A percentile compares a stretch with the other conserved stretches of the same genome.
Evolutionary conservation across 768 basidiomycete genomes (phyloP).

Genomic region (Dioszegia aurantiaca): DNA sequence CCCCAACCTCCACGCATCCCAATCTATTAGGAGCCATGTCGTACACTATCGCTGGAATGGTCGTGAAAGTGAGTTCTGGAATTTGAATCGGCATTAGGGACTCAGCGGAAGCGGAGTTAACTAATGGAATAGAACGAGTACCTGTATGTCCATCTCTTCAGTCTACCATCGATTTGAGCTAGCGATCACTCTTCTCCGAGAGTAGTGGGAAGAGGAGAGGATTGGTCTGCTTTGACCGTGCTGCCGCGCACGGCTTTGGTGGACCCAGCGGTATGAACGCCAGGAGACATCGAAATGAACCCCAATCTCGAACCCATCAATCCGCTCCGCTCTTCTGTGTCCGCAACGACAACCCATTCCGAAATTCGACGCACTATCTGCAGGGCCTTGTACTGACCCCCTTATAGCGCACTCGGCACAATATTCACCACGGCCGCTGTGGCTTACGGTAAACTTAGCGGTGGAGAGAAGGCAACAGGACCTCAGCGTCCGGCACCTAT

Average conservation of each 20-base stretch:
- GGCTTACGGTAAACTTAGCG: constrained; percentile 31
- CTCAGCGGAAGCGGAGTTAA: neutral
- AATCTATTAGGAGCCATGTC: constrained; percentile 48
- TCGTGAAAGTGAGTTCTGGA: constrained; percentile 47
- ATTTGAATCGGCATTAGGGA: neutral
- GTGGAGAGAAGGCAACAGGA: constrained; percentile 23
- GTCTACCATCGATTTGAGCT: neutral
- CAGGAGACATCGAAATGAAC: too few relatives aligned
- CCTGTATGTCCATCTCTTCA: constrained; percentile 32
- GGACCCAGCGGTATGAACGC: too few relatives aligned
- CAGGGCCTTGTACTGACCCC: neutral
- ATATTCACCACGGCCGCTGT: constrained; percentile 42
- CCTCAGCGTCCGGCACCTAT: constrained; percentile 22
- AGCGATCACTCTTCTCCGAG: too few relatives aligned
- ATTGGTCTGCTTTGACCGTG: too few relatives aligned
- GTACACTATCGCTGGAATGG: constrained; percentile 50
- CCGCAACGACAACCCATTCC: neutral
- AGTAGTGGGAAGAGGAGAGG: too few relatives aligned
- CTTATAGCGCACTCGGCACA: constrained; percentile 46
- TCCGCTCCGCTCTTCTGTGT: too few relatives aligned
- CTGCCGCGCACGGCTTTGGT: too few relatives aligned
- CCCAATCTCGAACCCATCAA: too few relatives aligned
- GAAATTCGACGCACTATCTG: neutral
- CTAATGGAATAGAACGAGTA: constrained; percentile 49
- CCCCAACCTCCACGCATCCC: constrained; percentile 11